A percentile compares a stretch with the other conserved stretches of the same genome.
Evolutionary conservation across 768 basidiomycete genomes (phyloP).

Genomic region (Krasilnikovozyma curviuscula): DNA sequence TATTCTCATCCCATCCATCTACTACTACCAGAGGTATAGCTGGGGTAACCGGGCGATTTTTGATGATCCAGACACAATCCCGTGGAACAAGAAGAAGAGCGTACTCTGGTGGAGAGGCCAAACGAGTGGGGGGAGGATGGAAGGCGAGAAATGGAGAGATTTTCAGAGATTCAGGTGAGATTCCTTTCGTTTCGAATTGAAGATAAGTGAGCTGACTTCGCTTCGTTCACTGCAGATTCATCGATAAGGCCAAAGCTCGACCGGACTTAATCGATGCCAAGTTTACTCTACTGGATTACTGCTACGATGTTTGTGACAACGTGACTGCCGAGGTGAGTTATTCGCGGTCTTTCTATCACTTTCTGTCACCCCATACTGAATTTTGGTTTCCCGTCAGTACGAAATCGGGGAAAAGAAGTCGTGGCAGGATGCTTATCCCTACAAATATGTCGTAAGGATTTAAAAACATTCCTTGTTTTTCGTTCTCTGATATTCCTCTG

Average conservation of each 20-base stretch:
- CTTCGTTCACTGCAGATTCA: too few species aligned
- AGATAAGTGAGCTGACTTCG: too few species aligned
- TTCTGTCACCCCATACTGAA: too few species aligned
- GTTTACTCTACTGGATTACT: slow-evolving; percentile 2
- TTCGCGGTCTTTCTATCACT: too few species aligned
- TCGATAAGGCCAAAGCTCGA: neutral
- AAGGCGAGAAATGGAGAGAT: neutral
- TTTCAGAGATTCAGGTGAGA: slow-evolving; percentile 2
- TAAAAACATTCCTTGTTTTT: too few species aligned
- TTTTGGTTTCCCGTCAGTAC: too few species aligned
- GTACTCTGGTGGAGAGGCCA: neutral
- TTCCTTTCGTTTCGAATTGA: too few species aligned
- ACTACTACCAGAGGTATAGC: neutral
- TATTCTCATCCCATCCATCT: neutral
- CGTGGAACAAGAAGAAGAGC: neutral
- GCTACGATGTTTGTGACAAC: neutral
- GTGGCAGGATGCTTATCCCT: neutral
- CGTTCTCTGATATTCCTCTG: too few species aligned
- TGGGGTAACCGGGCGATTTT: neutral
- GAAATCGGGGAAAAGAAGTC: neutral
- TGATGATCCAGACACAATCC: neutral
- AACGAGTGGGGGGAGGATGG: neutral
- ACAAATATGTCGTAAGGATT: too few species aligned
- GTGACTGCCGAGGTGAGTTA: too few species aligned
- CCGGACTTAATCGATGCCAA: slow-evolving; percentile 1